A percentile compares a stretch with the other conserved stretches of the same genome.
These are phyloP conservation scores for Uronychia setigera DNA, from an alignment of 73 alveolate genomes.

Conservation along the genomic window DNA sequence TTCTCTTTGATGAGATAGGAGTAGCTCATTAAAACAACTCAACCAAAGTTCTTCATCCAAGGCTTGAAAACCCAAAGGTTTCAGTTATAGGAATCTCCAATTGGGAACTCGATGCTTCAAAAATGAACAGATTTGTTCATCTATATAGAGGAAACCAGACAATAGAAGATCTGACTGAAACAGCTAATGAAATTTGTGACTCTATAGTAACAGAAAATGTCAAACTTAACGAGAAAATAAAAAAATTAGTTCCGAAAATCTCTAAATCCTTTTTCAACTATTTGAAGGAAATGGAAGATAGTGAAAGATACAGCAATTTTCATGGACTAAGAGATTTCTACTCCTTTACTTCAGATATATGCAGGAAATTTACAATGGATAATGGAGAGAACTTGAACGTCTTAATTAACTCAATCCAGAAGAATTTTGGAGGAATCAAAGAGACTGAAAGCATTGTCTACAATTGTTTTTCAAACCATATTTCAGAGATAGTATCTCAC, in stretches of 20 bases:
- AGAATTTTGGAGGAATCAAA: constrained; percentile 69
- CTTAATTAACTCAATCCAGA: constrained; percentile 33
- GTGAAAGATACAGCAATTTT: constrained; percentile 40
- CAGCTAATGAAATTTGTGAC: constrained; percentile 1
- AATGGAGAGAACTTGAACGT: neutral
- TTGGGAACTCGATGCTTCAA: constrained; percentile 79
- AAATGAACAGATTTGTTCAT: constrained; percentile 75
- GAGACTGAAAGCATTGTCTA: constrained; percentile 7
- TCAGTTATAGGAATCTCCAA: constrained; percentile 79
- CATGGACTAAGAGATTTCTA: constrained; percentile 91
- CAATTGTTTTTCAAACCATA: no score
- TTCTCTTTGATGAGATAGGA: constrained; percentile 87
- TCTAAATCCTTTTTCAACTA: neutral
- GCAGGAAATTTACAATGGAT: constrained; percentile 29
- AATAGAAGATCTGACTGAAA: neutral
- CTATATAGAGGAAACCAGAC: constrained; percentile 33
- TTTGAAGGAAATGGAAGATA: constrained; percentile 1
- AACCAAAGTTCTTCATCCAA: constrained; percentile 82
- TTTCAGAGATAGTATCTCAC: no score
- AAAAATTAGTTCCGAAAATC: neutral
- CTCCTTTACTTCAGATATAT: constrained; percentile 39
- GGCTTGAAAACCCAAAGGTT: constrained; percentile 72
- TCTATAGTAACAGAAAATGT: neutral
- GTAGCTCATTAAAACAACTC: constrained; percentile 86
- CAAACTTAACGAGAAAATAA: neutral